A percentile compares a stretch with the other conserved stretches of the same genome.
Conservation (phyloP, 2,329 filamentous ascomycete species). For the Phyllosticta citriasiana region DNA sequence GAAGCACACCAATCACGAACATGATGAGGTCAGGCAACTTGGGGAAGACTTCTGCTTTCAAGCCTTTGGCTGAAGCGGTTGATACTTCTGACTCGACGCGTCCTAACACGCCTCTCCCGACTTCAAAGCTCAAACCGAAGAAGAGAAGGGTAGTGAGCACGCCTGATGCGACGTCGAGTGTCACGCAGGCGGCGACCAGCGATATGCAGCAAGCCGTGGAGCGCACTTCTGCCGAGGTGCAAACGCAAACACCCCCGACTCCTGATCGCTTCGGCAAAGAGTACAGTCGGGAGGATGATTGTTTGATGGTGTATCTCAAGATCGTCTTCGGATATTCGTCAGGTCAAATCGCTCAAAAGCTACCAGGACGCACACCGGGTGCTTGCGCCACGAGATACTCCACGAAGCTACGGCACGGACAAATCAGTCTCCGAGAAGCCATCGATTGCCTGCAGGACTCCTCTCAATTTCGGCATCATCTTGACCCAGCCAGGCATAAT, state of each 20-base stretch:
- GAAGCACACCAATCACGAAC: background rate
- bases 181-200: background rate
- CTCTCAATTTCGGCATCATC: background rate
- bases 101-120: background rate
- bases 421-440: slow-evolving; percentile 14
- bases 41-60: background rate
- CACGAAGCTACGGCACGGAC: slow-evolving; percentile 7
- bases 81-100: background rate
- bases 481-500: background rate
- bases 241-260: background rate
- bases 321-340: slow-evolving; percentile 23
- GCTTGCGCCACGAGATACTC: slow-evolving; percentile 21
- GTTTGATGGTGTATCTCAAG: slow-evolving; percentile 30
- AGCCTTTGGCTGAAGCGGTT: background rate
- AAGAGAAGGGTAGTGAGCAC: background rate
- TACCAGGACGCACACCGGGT: slow-evolving; percentile 18
- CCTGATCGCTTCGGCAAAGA: too few relatives aligned
- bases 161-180: background rate
- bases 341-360: too few relatives aligned
- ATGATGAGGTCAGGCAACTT: background rate
- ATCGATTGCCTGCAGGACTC: slow-evolving; percentile 15
- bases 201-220: background rate
- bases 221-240: background rate
- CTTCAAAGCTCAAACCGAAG: background rate
- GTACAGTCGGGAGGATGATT: slow-evolving; percentile 17